Conservation (phyloP, 129 eudicot genomes). For the Escallonia herrerae region DNA sequence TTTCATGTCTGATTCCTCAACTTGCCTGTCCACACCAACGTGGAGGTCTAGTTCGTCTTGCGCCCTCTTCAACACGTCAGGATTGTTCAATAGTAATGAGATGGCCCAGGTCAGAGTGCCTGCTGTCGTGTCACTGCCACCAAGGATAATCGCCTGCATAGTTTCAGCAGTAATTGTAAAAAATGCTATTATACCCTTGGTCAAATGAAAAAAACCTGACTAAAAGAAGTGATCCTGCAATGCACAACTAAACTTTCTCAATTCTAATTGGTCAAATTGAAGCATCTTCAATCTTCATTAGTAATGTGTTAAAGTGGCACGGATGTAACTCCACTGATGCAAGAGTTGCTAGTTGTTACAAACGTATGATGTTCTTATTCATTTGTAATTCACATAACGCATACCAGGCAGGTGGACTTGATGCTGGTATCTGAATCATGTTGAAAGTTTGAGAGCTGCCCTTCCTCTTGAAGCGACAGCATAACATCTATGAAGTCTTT, state of each 20-base stretch:
- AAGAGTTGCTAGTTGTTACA: neutral
- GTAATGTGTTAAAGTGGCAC: neutral
- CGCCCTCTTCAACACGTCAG: neutral
- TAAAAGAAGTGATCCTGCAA: neutral
- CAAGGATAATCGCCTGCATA: constrained; percentile 11
- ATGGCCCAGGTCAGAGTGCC: constrained; percentile 11
- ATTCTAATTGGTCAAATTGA: neutral
- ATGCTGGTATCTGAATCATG: constrained; percentile 11
- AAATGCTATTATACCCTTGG: neutral
- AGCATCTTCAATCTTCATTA: neutral
- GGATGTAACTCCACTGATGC: no score
- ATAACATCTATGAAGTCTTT: constrained; percentile 20
- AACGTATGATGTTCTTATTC: neutral
- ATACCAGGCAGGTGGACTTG: constrained; percentile 15
- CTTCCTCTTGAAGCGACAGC: constrained; percentile 7
- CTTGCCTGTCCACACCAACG: constrained; percentile 6
- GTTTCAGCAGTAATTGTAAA: neutral
- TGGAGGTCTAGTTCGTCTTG: constrained; percentile 16
- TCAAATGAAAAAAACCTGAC: neutral
- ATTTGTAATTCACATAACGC: neutral
- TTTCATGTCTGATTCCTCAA: constrained; percentile 8
- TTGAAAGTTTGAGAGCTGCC: neutral
- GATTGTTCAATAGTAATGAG: constrained; percentile 7
- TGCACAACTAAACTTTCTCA: neutral
- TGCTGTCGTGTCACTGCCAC: constrained; percentile 4